Conservation (phyloP, 176 grass and related monocot species). For the Dactylis glomerata region DNA sequence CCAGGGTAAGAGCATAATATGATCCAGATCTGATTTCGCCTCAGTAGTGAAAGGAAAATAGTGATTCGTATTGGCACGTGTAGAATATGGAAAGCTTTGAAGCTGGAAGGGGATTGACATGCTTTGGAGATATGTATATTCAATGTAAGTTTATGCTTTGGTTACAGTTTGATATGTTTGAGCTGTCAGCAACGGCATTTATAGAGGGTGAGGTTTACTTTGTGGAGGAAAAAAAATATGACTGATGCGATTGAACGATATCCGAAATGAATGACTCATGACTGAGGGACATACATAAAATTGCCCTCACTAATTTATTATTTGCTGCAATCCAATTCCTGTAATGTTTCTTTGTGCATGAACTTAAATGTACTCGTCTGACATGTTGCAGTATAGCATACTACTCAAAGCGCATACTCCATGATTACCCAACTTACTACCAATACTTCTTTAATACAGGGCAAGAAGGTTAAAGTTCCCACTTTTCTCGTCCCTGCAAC, state of each 20-base stretch:
- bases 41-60: not conserved
- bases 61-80: not conserved
- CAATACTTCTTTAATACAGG: constrained; percentile 51
- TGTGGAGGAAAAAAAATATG: not conserved
- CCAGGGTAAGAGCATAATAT: not conserved
- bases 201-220: not conserved
- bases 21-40: not conserved
- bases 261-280: not conserved
- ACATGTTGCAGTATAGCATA: not conserved
- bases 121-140: not conserved
- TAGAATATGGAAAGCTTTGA: not conserved
- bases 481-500: constrained; percentile 97
- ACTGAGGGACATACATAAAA: not conserved
- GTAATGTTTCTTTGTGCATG: not conserved
- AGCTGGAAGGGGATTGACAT: not conserved
- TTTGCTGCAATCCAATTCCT: not conserved
- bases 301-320: not conserved
- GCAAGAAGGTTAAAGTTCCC: constrained; percentile 85
- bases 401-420: not conserved
- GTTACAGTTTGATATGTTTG: not conserved
- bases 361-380: constrained; percentile 11
- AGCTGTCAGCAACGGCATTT: not conserved
- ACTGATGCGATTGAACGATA: not conserved
- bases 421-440: constrained; percentile 16
- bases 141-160: not conserved